Conservation (phyloP, 352 stramenopile genomes). For the Phytophthora foliorum region DNA sequence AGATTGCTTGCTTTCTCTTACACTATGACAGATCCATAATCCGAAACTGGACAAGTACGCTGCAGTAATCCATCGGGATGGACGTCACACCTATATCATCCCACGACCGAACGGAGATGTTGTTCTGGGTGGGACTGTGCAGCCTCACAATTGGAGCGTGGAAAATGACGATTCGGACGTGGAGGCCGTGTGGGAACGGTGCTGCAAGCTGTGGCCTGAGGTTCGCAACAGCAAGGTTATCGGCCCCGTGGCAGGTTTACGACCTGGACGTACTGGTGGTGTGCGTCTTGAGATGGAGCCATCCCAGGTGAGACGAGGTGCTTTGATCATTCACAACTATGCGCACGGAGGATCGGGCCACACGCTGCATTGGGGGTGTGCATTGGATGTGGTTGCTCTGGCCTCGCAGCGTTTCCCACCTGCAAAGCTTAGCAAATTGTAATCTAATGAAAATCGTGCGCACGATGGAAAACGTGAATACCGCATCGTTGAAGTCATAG, state of each 20-base stretch:
- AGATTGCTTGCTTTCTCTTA: not conserved
- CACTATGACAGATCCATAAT: conserved; percentile 53
- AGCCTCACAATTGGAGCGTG: conserved; percentile 65
- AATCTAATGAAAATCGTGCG: too few relatives aligned
- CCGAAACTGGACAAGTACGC: conserved; percentile 58
- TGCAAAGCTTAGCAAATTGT: conserved; percentile 16
- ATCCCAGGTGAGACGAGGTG: conserved; percentile 39
- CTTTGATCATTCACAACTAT: conserved; percentile 79
- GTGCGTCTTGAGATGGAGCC: conserved; percentile 62
- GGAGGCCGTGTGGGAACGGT: conserved; percentile 61
- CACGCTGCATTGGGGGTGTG: conserved; percentile 78
- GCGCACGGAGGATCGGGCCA: conserved; percentile 72
- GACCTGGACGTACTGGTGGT: conserved; percentile 48
- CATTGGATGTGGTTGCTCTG: conserved; percentile 55
- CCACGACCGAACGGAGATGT: conserved; percentile 67
- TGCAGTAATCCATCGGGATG: conserved; percentile 54
- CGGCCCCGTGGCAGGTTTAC: conserved; percentile 49
- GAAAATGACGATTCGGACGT: conserved; percentile 53
- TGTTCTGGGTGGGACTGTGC: conserved; percentile 70
- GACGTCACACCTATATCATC: conserved; percentile 76
- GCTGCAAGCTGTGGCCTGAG: conserved; percentile 49
- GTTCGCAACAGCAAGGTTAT: conserved; percentile 57
- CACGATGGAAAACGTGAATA: too few relatives aligned
- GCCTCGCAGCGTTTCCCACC: conserved; percentile 34
- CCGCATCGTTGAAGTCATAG: too few relatives aligned